Conservation (phyloP, 441 rosid species). For the Brassica hybrid region DNA sequence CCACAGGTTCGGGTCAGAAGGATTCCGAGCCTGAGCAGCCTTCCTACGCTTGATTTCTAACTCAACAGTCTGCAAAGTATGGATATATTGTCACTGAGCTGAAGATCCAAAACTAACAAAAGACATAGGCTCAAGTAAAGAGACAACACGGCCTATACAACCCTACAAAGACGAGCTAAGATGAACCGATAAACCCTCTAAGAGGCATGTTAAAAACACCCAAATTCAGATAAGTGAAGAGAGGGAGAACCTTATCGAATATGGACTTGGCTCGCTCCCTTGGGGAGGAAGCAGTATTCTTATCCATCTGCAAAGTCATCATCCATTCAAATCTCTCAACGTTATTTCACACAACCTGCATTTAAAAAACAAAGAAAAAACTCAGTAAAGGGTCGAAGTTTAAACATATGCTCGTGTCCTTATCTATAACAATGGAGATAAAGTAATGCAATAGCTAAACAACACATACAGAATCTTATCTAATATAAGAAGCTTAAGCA, state of each 20-base stretch:
- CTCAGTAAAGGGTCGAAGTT: too few species aligned
- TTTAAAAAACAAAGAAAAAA: conserved; percentile 9
- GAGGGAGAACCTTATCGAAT: conserved; percentile 65
- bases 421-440: too few species aligned
- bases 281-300: conserved; percentile 68
- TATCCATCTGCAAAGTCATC: conserved; percentile 84
- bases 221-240: conserved; percentile 2
- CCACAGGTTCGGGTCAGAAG: conserved; percentile 82
- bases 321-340: conserved; percentile 56
- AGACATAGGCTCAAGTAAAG: too few species aligned
- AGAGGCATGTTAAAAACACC: neutral
- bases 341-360: conserved; percentile 49
- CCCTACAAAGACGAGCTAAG: neutral
- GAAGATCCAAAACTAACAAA: neutral
- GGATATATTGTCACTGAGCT: neutral
- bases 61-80: conserved; percentile 64
- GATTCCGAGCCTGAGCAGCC: conserved; percentile 81
- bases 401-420: neutral
- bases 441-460: too few species aligned
- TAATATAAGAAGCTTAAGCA: neutral
- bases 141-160: neutral
- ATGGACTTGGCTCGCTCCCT: conserved; percentile 80
- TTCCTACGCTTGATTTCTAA: conserved; percentile 74
- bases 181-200: neutral
- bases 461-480: neutral